phyloP scores from a whole-genome alignment of 2,329 filamentous ascomycete species.

The Neonectria hederae region DNA sequence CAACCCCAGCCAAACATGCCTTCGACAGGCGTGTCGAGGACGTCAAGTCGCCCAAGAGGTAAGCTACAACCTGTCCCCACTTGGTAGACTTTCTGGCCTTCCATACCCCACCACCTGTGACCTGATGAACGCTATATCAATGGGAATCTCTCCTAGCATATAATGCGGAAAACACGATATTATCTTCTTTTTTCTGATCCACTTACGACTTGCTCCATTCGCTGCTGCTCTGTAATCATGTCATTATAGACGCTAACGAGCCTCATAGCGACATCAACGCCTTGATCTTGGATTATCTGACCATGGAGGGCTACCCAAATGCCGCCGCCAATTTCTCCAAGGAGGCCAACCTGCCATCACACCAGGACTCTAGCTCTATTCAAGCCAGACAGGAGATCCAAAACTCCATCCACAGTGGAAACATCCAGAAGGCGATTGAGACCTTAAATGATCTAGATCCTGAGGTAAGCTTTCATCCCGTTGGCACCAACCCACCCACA shows the following conservation, averaged over 20 bases:
- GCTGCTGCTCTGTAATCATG: constrained; percentile 5
- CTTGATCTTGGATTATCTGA: constrained; percentile 95
- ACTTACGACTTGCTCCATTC: constrained; percentile 7
- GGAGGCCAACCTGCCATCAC: constrained; percentile 86
- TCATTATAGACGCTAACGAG: constrained; percentile 40
- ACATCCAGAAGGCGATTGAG: constrained; percentile 86
- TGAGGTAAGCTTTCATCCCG: constrained; percentile 72
- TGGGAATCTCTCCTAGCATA: constrained; percentile 99
- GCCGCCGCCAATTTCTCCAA: constrained; percentile 93
- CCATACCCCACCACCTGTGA: constrained; percentile 33
- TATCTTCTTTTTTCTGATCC: constrained; percentile 73
- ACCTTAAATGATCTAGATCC: constrained; percentile 90
- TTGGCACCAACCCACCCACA: background rate
- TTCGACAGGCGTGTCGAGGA: constrained; percentile 87
- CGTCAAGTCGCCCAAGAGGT: constrained; percentile 90
- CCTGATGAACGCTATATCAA: constrained; percentile 90
- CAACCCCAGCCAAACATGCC: constrained; percentile 74
- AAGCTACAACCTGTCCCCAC: constrained; percentile 53
- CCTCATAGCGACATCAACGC: constrained; percentile 86
- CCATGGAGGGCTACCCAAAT: constrained; percentile 92
- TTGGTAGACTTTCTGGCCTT: background rate
- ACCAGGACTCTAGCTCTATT: constrained; percentile 77
- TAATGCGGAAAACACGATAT: constrained; percentile 87
- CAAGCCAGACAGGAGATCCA: constrained; percentile 83
- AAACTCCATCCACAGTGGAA: constrained; percentile 83